phyloP scores from a whole-genome alignment of 495 filamentous ascomycete species.

The Beverwykella pulmonaria region DNA sequence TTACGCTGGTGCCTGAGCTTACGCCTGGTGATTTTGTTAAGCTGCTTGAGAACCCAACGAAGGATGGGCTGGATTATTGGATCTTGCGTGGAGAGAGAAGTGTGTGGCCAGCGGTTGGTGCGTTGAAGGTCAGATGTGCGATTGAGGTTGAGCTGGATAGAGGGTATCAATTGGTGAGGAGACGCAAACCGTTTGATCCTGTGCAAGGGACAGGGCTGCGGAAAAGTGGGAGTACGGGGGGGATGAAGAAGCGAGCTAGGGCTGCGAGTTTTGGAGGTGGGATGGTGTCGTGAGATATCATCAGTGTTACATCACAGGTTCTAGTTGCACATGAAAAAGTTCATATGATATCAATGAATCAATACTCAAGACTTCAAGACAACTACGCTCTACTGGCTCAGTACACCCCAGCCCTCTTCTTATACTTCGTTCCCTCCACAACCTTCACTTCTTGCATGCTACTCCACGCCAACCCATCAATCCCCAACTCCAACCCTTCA shows the following conservation, averaged over 20 bases:
- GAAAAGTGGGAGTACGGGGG: slow-evolving; percentile 30
- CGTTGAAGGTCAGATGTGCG: slow-evolving; percentile 79
- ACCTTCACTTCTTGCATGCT: slow-evolving; percentile 55
- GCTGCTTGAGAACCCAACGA: slow-evolving; percentile 78
- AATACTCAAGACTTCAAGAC: neutral
- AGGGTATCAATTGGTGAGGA: slow-evolving; percentile 76
- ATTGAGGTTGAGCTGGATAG: slow-evolving; percentile 85
- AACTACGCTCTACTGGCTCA: slow-evolving; percentile 35
- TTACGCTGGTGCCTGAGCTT: slow-evolving; percentile 84
- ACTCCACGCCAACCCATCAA: slow-evolving; percentile 56
- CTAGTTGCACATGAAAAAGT: neutral
- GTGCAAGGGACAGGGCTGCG: slow-evolving; percentile 19
- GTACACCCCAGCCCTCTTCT: slow-evolving; percentile 57
- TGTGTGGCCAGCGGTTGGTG: slow-evolving; percentile 89
- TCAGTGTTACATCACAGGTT: too few relatives aligned
- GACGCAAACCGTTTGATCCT: slow-evolving; percentile 55
- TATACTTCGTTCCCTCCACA: slow-evolving; percentile 56
- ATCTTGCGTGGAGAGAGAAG: slow-evolving; percentile 80
- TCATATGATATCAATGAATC: neutral
- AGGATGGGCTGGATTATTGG: slow-evolving; percentile 79
- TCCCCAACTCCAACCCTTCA: slow-evolving; percentile 56
- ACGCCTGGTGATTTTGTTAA: slow-evolving; percentile 69
- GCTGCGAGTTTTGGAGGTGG: slow-evolving; percentile 39
- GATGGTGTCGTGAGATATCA: slow-evolving; percentile 2
- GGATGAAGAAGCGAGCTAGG: slow-evolving; percentile 31